Conservation (phyloP, 192 early-diverging fungal genomes). For the Mortierella claussenii region DNA sequence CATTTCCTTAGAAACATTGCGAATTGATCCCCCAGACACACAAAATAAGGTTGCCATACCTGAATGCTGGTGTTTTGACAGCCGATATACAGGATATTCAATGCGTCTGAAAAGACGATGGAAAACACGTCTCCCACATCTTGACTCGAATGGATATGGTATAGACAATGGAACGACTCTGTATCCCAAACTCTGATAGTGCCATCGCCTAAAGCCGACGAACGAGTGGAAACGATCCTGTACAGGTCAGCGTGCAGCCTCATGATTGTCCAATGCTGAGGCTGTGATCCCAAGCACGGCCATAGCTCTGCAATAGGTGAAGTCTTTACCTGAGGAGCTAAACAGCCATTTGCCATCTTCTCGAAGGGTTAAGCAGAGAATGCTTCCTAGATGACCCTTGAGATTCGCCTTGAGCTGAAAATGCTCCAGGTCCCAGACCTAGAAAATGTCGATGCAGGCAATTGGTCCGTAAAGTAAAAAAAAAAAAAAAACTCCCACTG, state of each 20-base stretch:
- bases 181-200: conserved; percentile 78
- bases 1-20: too few species aligned
- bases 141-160: conserved; percentile 71
- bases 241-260: too few species aligned
- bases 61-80: conserved; percentile 85
- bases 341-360: conserved; percentile 60
- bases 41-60: too few species aligned
- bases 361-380: conserved; percentile 58
- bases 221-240: neutral
- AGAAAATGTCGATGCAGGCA: too few species aligned
- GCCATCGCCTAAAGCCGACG: conserved; percentile 64
- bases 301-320: too few species aligned
- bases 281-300: too few species aligned
- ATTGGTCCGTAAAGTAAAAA: too few species aligned
- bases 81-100: conserved; percentile 72
- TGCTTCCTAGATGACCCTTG: conserved; percentile 62
- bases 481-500: neutral
- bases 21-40: too few species aligned
- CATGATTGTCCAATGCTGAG: too few species aligned
- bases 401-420: conserved; percentile 61
- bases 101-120: conserved; percentile 64
- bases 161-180: conserved; percentile 65
- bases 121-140: conserved; percentile 80
- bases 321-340: conserved; percentile 65
- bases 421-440: conserved; percentile 63